Base-by-base conservation (phyloP, 1,139 yeast genomes). In the Petasospora rhodanensis region DNA sequence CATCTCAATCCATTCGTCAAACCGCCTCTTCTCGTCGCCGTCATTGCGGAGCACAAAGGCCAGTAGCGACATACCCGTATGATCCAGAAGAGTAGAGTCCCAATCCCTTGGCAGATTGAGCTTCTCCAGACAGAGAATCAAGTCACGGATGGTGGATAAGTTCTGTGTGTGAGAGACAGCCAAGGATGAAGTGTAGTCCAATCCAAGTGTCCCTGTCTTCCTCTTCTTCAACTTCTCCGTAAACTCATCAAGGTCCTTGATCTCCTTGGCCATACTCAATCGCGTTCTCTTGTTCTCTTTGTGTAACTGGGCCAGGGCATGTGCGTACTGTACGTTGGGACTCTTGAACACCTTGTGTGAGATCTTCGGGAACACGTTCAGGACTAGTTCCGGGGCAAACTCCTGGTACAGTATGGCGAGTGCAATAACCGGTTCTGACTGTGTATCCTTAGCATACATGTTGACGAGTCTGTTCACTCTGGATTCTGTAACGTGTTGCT, bases 401-500 rank as follows among this genome's bases (percentile, higher is more conserved):
- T 49, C 53, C 33, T 51, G 51, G 39, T 52, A 62, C 3, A 55
- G 39, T 12, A 50, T 22, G 5, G 61, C 35, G 17, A 64, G 40
- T 0, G 55, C 59, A 8, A 47, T 41, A 6, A 66, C 38, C n/a
- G 57, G 51, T 7, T 51, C 49, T 10, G 64, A 63, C 8, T 46
- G 49, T 1, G 59, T 60, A 32, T 55, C 61, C 26, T 58, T 58
- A 3, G 40, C 29, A 26, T 54, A 54, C 25, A 65, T 45, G 12
- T 62, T 66, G 2, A 52, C 34, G 10, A 66, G 52, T 14, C 58
- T 46, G 22, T 58, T 52, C 4, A 62, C 54, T 26, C 65, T 55
- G 61, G 64, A 56, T 2, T 55, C 52, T 28, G 56, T 63, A n/a
- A 70, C 62, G 14, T 52, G 50, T 6, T 48, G 43, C 2, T 43